Conservation (phyloP, 306 rosid species). For the Canavalia gladiata region DNA sequence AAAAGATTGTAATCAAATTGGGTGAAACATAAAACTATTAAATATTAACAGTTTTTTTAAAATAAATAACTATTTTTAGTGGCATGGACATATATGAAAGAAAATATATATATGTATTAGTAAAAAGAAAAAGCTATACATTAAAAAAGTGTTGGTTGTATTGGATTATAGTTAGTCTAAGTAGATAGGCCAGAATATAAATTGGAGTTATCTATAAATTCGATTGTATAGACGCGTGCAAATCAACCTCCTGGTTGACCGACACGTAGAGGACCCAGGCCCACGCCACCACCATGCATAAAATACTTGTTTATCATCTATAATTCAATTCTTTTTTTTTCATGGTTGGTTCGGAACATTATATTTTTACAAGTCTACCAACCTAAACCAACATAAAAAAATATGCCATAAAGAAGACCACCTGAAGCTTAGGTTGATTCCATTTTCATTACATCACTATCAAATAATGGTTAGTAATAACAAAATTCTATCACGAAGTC, state of each 20-base stretch:
- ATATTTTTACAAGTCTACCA: constrained; percentile 36
- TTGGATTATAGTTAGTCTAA: background rate
- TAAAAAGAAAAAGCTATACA: background rate
- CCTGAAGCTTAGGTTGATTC: constrained; percentile 59
- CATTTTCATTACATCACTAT: constrained; percentile 52
- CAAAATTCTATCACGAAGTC: constrained; percentile 51
- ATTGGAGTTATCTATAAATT: constrained; percentile 2
- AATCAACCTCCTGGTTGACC: constrained; percentile 16
- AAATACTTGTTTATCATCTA: background rate
- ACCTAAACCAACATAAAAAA: constrained; percentile 40
- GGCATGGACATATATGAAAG: background rate
- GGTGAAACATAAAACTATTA: background rate
- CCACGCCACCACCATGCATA: constrained; percentile 18
- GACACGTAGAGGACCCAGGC: constrained; percentile 2
- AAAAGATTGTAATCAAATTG: background rate
- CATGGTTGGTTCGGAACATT: background rate
- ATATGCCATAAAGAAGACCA: constrained; percentile 32
- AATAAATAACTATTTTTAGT: constrained; percentile 4
- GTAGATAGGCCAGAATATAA: background rate
- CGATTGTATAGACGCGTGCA: background rate
- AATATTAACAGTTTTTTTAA: background rate
- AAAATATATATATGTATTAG: background rate
- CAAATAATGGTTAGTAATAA: constrained; percentile 38
- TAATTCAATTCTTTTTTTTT: background rate
- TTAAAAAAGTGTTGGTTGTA: background rate